Base-by-base conservation (phyloP, 2,329 filamentous ascomycete genomes). In the Bipolaris bicolor region DNA sequence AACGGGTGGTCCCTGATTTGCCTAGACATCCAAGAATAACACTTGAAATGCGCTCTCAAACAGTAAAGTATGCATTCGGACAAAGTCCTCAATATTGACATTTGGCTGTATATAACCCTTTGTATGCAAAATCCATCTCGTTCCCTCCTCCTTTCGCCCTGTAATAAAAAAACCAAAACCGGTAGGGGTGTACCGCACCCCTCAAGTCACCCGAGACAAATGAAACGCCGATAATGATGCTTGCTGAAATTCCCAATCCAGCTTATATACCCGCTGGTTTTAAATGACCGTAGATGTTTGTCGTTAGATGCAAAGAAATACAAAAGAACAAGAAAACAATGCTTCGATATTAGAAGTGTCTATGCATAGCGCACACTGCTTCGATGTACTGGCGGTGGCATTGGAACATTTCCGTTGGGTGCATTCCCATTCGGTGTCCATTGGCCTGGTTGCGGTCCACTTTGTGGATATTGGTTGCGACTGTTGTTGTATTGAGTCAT, bases 281-380 rank as follows among this genome's bases (percentile, higher is more conserved):
- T 39, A 51, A 55, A 45, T 44, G 52, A 52, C 47, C 24, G 52
- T 55, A 22, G 5, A 43, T 26, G 34, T 45, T 24, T 29, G 20
- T 49, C 46, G 24, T 49, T 39, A 49, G 22, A 49, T 39, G 33
- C 22, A 37, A 39, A 26, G 6, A 37, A 11, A 48, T n/a, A 9
- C 3, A 34, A 46, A 16, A 20, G 33, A 46, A 13, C 7, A 46
- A 33, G 34, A 46, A 31, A 11, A 31, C 16, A 31, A 10, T 6
- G 34, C 9, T 39, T 5, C 22, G 18, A 31, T 33, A 13, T 24
- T 29, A 5, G 16, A 39, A 44, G 20, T 9, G 29, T 16, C 43
- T 63, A 68, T 5, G 60, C 65, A 40, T 65, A 65, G 31, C 65
- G 59, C 55, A 64, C 31, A 31, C 52, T 61, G 20, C 40, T 50